Base-by-base conservation (phyloP, 345 rosid genomes). In the Raphanus sativus region DNA sequence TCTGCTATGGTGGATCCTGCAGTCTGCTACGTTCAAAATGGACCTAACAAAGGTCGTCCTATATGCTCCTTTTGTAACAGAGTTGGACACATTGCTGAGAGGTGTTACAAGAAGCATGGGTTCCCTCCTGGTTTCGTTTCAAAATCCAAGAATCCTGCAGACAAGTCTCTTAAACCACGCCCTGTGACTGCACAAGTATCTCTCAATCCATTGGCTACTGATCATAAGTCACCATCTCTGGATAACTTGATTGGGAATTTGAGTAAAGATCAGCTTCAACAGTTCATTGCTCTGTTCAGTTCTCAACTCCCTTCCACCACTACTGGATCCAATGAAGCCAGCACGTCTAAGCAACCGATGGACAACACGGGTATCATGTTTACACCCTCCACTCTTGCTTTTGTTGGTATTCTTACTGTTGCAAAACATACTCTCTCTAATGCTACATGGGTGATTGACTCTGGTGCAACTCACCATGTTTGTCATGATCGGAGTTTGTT, bases 161-260 rank as follows among this genome's bases (percentile, higher is more conserved):
- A 42, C 2, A 54, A 54, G 2, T 1, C 4, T 6, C 9, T 6
- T 0, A 6, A 54, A 0, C 0, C 56, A 5, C 16, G 9, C 1
- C 10, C 25, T 0, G 4, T 15, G n/a, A 12, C 21, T 1, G 12
- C 45, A 0, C 2, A 52, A 52, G 10, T 1, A 1, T 16, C 25
- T 16, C 1, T 6, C 0, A 13, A 1, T 16, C 1, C 55, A 0
- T 1, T 15, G 0, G 17, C 0, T 1, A 1, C 6, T 15, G n/a
- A n/a, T 6, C 6, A 13, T 0, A 45, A 45, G 6, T 12, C 52
- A 4, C 21, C 6, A 1, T 4, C 17, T 4, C 6, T 48, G 16
- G 58, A 52, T 0, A 16, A 0, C 8, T 0, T 16, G 26, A 13
- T 54, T 16, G 16, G 59, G 0, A 7, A 7, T 8, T 1, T 54